These are phyloP conservation scores for Diaporthe velutina DNA, from an alignment of 2,329 filamentous ascomycete species.

Conservation along the genomic window DNA sequence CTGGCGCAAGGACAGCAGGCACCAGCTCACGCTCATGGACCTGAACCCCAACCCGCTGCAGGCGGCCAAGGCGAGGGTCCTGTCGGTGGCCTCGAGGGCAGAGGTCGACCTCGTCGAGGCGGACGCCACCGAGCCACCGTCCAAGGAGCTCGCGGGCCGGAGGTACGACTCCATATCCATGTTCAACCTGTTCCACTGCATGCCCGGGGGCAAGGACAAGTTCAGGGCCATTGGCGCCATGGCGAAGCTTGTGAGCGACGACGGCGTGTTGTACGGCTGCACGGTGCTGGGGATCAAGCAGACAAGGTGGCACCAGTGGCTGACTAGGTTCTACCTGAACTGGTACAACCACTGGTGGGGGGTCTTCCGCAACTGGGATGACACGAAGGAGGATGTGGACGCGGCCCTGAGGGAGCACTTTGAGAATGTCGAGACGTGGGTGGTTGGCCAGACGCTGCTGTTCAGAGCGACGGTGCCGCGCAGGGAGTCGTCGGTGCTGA, in stretches of 20 bases:
- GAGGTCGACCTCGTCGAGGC: conserved; percentile 49
- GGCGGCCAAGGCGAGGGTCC: conserved; percentile 46
- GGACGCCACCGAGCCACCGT: conserved; percentile 52
- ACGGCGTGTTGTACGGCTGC: conserved; percentile 54
- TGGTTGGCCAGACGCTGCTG: conserved; percentile 55
- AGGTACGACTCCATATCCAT: conserved; percentile 58
- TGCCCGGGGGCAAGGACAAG: conserved; percentile 51
- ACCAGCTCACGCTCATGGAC: conserved; percentile 53
- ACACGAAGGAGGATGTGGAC: conserved; percentile 50
- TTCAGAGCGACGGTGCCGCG: conserved; percentile 51
- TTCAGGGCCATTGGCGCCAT: conserved; percentile 48
- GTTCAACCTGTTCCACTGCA: conserved; percentile 58
- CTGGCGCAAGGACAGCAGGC: conserved; percentile 40
- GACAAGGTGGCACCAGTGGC: conserved; percentile 43
- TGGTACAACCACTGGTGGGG: conserved; percentile 50
- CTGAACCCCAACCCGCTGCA: conserved; percentile 50
- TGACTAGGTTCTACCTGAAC: conserved; percentile 45
- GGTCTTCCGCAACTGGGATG: conserved; percentile 56
- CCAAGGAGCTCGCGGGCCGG: conserved; percentile 43
- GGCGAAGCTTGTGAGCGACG: conserved; percentile 48
- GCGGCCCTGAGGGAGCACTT: conserved; percentile 52
- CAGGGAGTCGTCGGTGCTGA: conserved; percentile 13
- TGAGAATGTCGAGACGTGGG: conserved; percentile 52
- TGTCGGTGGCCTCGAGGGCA: conserved; percentile 40
- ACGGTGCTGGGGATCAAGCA: conserved; percentile 51